Evolutionary conservation across 352 stramenopile species (phyloP), one percentile per base, ranked within the genome.

Genomic region (Globisporangium cylindrosporum): DNA sequence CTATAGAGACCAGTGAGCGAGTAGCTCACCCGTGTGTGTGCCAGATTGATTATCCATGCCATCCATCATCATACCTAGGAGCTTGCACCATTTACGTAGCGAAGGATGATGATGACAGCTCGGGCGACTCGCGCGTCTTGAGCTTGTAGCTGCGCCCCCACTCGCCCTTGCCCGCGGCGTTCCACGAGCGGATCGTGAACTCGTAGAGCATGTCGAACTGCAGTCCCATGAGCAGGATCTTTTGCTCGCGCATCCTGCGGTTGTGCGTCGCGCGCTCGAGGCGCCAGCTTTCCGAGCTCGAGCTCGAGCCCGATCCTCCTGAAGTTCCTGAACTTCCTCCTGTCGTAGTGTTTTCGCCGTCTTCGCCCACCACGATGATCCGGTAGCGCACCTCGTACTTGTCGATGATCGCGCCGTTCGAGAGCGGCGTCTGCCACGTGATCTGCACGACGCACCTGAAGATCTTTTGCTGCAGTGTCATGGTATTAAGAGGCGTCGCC

Each of bases 311-410:
- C 25, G 1, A 59, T 20, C 20, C n/a, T 65, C 27, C 27, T 32
- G 51, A 18, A 7, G 59, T 49, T 29, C 59, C 43, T 20, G 34
- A 10, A 22, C 34, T 41, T 41, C 34, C 34, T 62, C 51, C 29
- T 49, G 36, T 41, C 12, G 41, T n/a, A 48, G 41, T 14, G 15
- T 77, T 61, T 9, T 64, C 59, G 24, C 76, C 76, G 15, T 77
- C 72, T 15, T 80, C 81, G 41, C 70, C 57, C 9, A 68, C 70
- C 9, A 68, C 69, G 48, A 86, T 41, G 29, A 70, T 49, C 4
- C 81, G 78, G 63, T 89, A 85, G 43, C 82, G 82, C 20, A 89
- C 66, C 70, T 92, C 84, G 71, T 89, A 90, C 63, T 85, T 92
- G 56, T 90, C 76, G 65, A 91, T 90, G 55, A 90, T 75, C 15